Evolutionary conservation across 2,329 filamentous ascomycete genomes (phyloP), one percentile per base, ranked within the genome.

Genomic region (Neophaeococcomyces aloes): DNA sequence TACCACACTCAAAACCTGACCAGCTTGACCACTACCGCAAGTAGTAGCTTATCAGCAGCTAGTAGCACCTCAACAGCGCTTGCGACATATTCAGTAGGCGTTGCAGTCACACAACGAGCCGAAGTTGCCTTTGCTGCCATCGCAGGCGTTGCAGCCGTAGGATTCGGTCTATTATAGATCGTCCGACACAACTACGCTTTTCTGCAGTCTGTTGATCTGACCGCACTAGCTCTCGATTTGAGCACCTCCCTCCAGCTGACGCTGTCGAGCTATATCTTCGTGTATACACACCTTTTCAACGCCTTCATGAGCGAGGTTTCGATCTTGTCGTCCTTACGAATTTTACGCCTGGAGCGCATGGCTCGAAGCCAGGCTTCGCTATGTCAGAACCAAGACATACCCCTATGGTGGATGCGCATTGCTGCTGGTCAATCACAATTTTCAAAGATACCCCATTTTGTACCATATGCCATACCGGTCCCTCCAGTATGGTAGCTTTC

Each of bases 151-250:
- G 49, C 42, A 19, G 51, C 46, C 15, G 32, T 53, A 29, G 42
- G 46, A 46, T 48, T 42, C 42, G 49, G 47, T 29, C 51, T 50
- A 11, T 51, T 49, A 46, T 53, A 44, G 42, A 44, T 36, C 2
- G 10, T 19, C 13, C 29, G 21, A 11, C 41, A 46, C 18, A 27
- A 33, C 10, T 25, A 4, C 15, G 3, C 10, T 23, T 6, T 5
- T 10, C 11, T 11, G 7, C 39, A 23, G 39, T 27, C 39, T 13
- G 31, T 42, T 35, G 39, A 42, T 35, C 31, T 30, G 39, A 23
- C 37, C 15, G 25, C 37, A 29, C 4, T 13, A 29, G 38, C 30
- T 34, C 19, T 3, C 25, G 7, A 29, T n/a, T 5, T 18, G 14
- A 29, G 17, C 36, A 18, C 13, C 14, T 7, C n/a, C 25, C 31